Evolutionary conservation across 164 flowering plant genomes (phyloP).

Genomic region (Nymphaea colorata): DNA sequence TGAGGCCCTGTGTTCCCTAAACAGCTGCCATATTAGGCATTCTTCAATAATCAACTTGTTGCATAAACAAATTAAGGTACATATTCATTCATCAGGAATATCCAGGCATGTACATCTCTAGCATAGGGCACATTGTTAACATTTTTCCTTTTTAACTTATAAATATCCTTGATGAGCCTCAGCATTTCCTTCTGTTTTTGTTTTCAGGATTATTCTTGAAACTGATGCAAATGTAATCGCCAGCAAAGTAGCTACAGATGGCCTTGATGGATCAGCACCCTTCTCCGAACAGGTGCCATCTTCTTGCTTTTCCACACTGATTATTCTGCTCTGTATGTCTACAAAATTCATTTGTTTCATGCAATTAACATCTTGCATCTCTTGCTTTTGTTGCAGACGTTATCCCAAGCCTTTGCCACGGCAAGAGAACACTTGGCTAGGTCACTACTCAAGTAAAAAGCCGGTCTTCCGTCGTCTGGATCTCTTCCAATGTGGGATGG

Average conservation of each 20-base stretch:
- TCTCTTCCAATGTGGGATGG: too few relatives aligned
- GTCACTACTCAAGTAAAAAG: constrained; percentile 40
- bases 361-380: neutral
- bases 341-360: neutral
- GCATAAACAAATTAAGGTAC: too few relatives aligned
- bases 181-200: neutral
- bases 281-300: constrained; percentile 55
- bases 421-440: constrained; percentile 58
- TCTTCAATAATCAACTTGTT: too few relatives aligned
- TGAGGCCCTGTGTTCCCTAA: too few relatives aligned
- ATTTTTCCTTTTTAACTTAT: too few relatives aligned
- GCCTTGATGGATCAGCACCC: constrained; percentile 37
- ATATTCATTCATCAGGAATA: too few relatives aligned
- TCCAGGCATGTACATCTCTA: too few relatives aligned
- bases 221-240: constrained; percentile 40
- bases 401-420: constrained; percentile 54
- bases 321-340: neutral
- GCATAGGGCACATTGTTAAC: too few relatives aligned
- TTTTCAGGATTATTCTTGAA: constrained; percentile 23
- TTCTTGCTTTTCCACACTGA: neutral
- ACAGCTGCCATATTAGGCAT: too few relatives aligned
- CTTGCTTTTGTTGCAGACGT: constrained; percentile 27
- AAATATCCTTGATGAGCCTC: too few relatives aligned
- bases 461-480: neutral
- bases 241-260: constrained; percentile 41